Evolutionary conservation across 2,329 filamentous ascomycete species (phyloP).

Genomic region (Nemania sp.): DNA sequence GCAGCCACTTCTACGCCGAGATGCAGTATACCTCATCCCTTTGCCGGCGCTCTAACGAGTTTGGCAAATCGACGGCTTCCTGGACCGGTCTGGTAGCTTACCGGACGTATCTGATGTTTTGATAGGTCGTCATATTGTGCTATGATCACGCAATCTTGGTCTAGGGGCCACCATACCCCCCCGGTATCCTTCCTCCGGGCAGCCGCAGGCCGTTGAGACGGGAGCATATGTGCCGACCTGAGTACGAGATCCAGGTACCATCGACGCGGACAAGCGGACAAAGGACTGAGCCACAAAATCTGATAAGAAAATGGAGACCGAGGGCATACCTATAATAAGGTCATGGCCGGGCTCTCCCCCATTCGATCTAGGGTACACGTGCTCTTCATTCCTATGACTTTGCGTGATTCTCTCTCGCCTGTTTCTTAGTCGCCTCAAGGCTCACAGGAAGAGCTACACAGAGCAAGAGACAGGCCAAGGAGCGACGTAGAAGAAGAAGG

Average conservation of each 20-base stretch:
- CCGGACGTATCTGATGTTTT: too few relatives aligned
- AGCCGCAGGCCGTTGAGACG: constrained; percentile 1
- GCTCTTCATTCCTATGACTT: constrained; percentile 9
- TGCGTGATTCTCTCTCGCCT: neutral
- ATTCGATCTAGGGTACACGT: constrained; percentile 13
- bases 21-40: neutral
- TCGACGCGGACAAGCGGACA: neutral
- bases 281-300: neutral
- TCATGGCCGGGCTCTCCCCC: neutral
- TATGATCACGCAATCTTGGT: constrained; percentile 31
- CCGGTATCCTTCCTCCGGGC: neutral
- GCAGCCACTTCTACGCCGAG: neutral
- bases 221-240: constrained; percentile 3
- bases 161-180: constrained; percentile 8
- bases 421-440: neutral
- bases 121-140: constrained; percentile 22
- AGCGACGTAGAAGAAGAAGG: neutral
- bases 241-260: constrained; percentile 3
- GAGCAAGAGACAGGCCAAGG: too few relatives aligned
- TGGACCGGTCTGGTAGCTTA: neutral
- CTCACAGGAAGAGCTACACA: neutral
- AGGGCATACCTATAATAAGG: constrained; percentile 17
- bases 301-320: constrained; percentile 19
- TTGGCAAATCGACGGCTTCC: neutral
- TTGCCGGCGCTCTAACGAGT: neutral